These are phyloP conservation scores for Acanthamoeba lenticulata DNA, from an alignment of 208 protist genomes.

Conservation along the genomic window DNA sequence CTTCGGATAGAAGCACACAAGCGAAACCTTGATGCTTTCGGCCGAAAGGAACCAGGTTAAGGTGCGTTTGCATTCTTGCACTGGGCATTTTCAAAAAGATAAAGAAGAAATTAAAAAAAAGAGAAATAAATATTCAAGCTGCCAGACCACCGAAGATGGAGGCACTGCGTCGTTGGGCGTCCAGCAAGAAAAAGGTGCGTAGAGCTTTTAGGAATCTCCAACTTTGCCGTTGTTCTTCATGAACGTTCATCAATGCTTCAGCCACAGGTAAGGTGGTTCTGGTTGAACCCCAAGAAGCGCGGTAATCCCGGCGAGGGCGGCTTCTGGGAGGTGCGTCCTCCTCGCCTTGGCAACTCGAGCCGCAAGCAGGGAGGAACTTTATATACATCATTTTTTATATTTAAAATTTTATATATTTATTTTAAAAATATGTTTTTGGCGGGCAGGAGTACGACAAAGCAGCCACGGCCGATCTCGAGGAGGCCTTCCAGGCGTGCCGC, in stretches of 20 bases:
- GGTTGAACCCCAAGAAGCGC: constrained; percentile 22
- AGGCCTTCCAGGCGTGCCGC: not conserved
- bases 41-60: no score
- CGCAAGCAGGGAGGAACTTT: not conserved
- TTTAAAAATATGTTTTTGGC: not conserved
- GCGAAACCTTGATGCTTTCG: no score
- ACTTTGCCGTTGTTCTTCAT: not conserved
- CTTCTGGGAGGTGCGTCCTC: not conserved
- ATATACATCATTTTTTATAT: not conserved
- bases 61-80: no score
- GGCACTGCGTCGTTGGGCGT: not conserved
- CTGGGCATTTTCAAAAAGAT: no score
- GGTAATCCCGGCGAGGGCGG: not conserved
- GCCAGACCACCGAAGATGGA: not conserved
- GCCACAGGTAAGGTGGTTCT: not conserved
- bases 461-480: not conserved
- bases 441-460: not conserved
- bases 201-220: not conserved
- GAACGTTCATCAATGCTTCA: not conserved
- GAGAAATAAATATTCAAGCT: not conserved
- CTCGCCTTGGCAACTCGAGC: not conserved
- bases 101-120: not conserved
- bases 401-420: not conserved
- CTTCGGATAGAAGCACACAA: no score
- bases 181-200: not conserved